phyloP scores from a whole-genome alignment of 768 basidiomycete genomes.

The Kwoniella botswanensis region DNA sequence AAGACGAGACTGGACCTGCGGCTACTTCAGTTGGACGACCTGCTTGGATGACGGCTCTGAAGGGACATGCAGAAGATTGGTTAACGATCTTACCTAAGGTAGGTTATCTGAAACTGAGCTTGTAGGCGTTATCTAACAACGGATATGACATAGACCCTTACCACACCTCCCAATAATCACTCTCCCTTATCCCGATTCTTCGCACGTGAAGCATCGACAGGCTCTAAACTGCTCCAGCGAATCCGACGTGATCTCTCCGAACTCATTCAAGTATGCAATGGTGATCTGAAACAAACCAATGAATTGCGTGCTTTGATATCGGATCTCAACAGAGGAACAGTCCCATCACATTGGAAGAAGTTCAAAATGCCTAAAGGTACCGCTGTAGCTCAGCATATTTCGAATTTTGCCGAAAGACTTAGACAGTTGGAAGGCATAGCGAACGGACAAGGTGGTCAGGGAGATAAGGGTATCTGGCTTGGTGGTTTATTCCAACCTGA shows the following conservation, averaged over 20 bases:
- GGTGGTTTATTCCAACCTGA: constrained; percentile 96
- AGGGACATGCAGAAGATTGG: constrained; percentile 85
- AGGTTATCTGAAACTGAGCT: constrained; percentile 43
- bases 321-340: constrained; percentile 85
- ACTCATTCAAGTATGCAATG: constrained; percentile 81
- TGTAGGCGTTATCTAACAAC: constrained; percentile 25
- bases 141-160: constrained; percentile 64
- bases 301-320: constrained; percentile 91
- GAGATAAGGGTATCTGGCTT: constrained; percentile 78
- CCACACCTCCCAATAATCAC: constrained; percentile 61
- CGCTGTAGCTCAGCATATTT: constrained; percentile 84
- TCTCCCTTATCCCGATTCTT: constrained; percentile 90
- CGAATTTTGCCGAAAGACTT: constrained; percentile 77
- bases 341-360: constrained; percentile 83
- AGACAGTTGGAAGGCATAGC: constrained; percentile 80
- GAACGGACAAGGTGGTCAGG: constrained; percentile 33
- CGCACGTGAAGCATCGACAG: constrained; percentile 81
- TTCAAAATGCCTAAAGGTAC: constrained; percentile 85
- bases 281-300: constrained; percentile 92
- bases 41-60: constrained; percentile 89
- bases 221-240: constrained; percentile 73
- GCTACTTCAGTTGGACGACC: constrained; percentile 65
- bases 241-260: constrained; percentile 81
- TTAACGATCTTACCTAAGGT: constrained; percentile 75
- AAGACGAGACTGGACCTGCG: constrained; percentile 24